Base-by-base conservation (phyloP, 345 rosid genomes). In the Boechera retrofracta region DNA sequence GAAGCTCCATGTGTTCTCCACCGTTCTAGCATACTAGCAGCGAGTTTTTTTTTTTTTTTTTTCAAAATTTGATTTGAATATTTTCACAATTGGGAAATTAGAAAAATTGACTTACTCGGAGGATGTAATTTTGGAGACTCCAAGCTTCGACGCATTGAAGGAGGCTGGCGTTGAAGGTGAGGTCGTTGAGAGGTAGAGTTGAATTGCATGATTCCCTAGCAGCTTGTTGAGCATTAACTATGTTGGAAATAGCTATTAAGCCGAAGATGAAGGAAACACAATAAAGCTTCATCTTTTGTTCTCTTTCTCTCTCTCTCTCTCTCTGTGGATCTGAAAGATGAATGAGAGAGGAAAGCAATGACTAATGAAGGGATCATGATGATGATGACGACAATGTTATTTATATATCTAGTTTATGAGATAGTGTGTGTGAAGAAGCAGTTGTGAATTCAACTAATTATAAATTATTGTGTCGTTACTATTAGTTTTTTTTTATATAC, bases 1-100 rank as follows among this genome's bases (percentile, higher is more conserved):
- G 65, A 91, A 94, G 71, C 84, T 94, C 98, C 98, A 94, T 49
- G 82, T 35, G 52, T 81, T 73, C 1, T 83, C 2, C 0, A 69
- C 69, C 4, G 82, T 80, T 59, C 75, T 83, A 7, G 35, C 64
- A 77, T 86, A 94, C 97, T 94, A 21, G 86, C 24, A 36, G 66
- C 7, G 31, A 12, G 48, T 0, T 4, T 45, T 7, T 39, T 26
- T 35, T 64, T 35, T 64, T 18, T 21, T 21, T 21, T 21, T 1
- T 64, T 55, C 8, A 11, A 51, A 52, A 29, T 2, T 68, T 2
- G 2, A 18, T 18, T 45, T 44, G 15, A 16, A 2, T 33, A 2
- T 57, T 36, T 9, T 21, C 3, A 21, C 16, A 12, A 10, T 3
- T 5, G 0, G 7, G 1, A 45, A 48, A 61, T 41, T 10, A n/a